A percentile compares a stretch with the other conserved stretches of the same genome.
Evolutionary conservation across 2,329 filamentous ascomycete genomes (phyloP).

Genomic region (Penicillium sp.): DNA sequence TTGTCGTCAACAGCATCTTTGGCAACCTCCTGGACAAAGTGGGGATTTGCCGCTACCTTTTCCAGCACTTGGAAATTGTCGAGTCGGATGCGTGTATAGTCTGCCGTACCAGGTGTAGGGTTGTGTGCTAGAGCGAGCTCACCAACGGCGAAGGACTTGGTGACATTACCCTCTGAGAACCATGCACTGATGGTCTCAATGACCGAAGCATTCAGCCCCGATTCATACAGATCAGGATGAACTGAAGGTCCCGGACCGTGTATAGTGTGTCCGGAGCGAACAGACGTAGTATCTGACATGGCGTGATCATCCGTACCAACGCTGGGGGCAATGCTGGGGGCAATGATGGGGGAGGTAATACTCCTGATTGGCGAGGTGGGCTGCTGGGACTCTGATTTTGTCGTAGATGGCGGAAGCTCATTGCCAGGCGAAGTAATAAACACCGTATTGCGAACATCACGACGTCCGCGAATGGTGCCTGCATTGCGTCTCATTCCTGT

Average conservation of each 20-base stretch:
- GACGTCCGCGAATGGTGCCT: slow-evolving; percentile 78
- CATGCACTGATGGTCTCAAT: slow-evolving; percentile 87
- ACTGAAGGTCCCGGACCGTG: slow-evolving; percentile 65
- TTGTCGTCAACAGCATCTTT: slow-evolving; percentile 51
- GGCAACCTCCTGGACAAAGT: slow-evolving; percentile 70
- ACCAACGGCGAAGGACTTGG: slow-evolving; percentile 72
- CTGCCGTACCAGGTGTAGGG: slow-evolving; percentile 33
- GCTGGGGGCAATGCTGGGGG: slow-evolving; percentile 42
- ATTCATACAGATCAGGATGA: slow-evolving; percentile 76
- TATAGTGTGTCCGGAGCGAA: slow-evolving; percentile 81
- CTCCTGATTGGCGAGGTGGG: slow-evolving; percentile 39
- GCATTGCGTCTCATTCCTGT: slow-evolving; percentile 62
- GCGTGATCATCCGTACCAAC: slow-evolving; percentile 59
- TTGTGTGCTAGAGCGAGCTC: slow-evolving; percentile 89
- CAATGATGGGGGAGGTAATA: slow-evolving; percentile 51
- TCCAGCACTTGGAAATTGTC: slow-evolving; percentile 87
- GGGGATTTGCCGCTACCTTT: slow-evolving; percentile 88
- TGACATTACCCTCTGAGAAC: slow-evolving; percentile 72
- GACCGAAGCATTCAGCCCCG: slow-evolving; percentile 82
- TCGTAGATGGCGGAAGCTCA: slow-evolving; percentile 30
- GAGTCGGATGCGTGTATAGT: slow-evolving; percentile 68
- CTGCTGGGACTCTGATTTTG: slow-evolving; percentile 25
- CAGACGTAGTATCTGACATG: slow-evolving; percentile 83
- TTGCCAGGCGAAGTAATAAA: slow-evolving; percentile 62
- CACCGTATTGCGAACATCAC: slow-evolving; percentile 89